Base-by-base conservation (phyloP, 768 basidiomycete genomes). In the Scleroderma bovista region DNA sequence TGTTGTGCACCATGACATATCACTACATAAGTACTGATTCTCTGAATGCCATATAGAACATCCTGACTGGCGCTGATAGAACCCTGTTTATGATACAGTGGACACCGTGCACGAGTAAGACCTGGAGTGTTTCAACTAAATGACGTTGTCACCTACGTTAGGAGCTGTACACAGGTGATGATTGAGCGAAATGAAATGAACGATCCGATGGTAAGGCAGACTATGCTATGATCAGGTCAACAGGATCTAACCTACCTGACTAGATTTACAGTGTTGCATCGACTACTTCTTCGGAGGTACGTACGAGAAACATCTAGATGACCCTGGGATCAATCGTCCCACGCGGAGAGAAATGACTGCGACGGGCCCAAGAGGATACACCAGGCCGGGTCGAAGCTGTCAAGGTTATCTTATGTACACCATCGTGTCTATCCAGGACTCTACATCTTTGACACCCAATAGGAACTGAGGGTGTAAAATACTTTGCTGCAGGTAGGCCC, bases 201-300 rank as follows among this genome's bases (percentile, higher is more conserved):
- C n/a, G n/a, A n/a, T n/a, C n/a, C n/a, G n/a, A n/a, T n/a, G n/a
- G n/a, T n/a, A n/a, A n/a, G n/a, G n/a, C n/a, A n/a, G n/a, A n/a
- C n/a, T n/a, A n/a, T n/a, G n/a, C n/a, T n/a, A n/a, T n/a, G n/a
- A n/a, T n/a, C n/a, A n/a, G n/a, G n/a, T n/a, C n/a, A n/a, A n/a
- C n/a, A n/a, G n/a, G n/a, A n/a, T 31, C 23, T 16, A 40, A 3
- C 50, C 39, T 12, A 15, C 7, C 12, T 11, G 36, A 37, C 24
- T 8, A 31, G 83, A 1, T 84, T 76, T 58, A 64, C 70, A 40
- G 81, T 84, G 4, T 60, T 84, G 80, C 2, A 63, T 77, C 37
- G 84, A 85, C 52, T 84, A 82, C 62, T 83, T 86, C 64, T 72
- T 81, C 44, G 80, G 83, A 7, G 79, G 83, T 47, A 69, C 75